Evolutionary conservation across 495 filamentous ascomycete species (phyloP), one percentile per base, ranked within the genome.

Genomic region (Penicillium odoratum): DNA sequence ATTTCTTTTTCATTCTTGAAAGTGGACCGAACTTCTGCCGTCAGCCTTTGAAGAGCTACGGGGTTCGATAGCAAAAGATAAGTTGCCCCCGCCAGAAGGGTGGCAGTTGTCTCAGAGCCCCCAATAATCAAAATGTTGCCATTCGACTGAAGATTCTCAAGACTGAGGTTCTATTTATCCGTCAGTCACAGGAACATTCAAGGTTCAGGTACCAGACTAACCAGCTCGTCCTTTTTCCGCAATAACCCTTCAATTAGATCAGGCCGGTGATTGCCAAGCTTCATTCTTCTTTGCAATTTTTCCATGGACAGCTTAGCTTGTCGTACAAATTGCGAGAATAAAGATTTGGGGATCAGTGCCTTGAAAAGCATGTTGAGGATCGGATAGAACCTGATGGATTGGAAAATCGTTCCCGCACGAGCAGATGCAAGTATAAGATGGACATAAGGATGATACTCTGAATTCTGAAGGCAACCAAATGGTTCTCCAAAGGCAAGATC

Each of bases 81-180:
- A 21, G 81, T 71, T 5, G 70, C 71, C 2, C 81, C 84, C 0
- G 68, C 62, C 0, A 87, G 58, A 1, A 74, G 56, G 0, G 82
- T 84, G 0, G 83, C 84, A 6, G 81, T 80, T 0, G 84, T 87
- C 61, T 87, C 85, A 60, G 78, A 83, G 15, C 83, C 84, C 7
- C 72, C 74, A 5, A 73, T 51, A 18, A 77, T 69, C 4, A 76
- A 40, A 34, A 33, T 15, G 38, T 45, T 44, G 7, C 21, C 38
- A 29, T 53, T 53, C 3, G 51, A 53, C 15, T 44, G 36, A 11
- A 53, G 21, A 16, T 44, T 53, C 7, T 44, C 51, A 10, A 53
- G 15, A 43, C 10, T 44, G 40, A 53, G 51, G 13, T 53, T 53
- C 51, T 53, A 44, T 8, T 21, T 26, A 6, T 16, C 18, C 2